Percentiles rank a stretch among this genome's conserved stretches.
These are phyloP conservation scores for Cucumis cinereus DNA, from an alignment of 306 rosid genomes.

Conservation along the genomic window DNA sequence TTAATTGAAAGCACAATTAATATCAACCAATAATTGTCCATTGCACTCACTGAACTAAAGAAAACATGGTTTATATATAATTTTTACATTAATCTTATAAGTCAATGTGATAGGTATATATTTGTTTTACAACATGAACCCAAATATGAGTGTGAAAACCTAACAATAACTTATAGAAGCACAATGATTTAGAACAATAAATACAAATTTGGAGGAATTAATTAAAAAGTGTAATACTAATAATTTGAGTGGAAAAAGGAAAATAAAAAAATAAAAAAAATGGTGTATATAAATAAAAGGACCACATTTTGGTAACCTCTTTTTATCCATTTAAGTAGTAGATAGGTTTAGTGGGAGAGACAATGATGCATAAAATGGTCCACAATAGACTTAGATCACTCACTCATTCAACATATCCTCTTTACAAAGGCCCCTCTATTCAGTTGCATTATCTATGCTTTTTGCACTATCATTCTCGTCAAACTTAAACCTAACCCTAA, in stretches of 20 bases:
- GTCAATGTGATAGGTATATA: too few relatives aligned
- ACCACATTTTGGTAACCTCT: not conserved
- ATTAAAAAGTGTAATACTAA: not conserved
- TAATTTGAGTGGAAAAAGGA: not conserved
- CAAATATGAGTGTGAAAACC: too few relatives aligned
- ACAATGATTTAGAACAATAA: not conserved
- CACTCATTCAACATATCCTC: not conserved
- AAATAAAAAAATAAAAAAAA: too few relatives aligned
- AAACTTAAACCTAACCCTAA: not conserved
- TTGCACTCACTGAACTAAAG: too few relatives aligned
- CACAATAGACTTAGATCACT: conserved; percentile 5
- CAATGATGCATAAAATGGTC: conserved; percentile 8
- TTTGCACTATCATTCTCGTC: not conserved
- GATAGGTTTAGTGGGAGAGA: not conserved
- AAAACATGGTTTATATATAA: too few relatives aligned
- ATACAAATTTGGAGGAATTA: not conserved
- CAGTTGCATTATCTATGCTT: not conserved
- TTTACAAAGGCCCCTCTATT: not conserved
- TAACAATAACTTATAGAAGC: not conserved
- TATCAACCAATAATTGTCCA: too few relatives aligned
- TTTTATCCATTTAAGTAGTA: not conserved
- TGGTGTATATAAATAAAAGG: not conserved
- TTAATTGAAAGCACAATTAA: too few relatives aligned
- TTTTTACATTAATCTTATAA: too few relatives aligned
- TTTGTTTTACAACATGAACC: too few relatives aligned